Conservation (phyloP, 2,329 filamentous ascomycete species). For the Rosellinia necatrix region DNA sequence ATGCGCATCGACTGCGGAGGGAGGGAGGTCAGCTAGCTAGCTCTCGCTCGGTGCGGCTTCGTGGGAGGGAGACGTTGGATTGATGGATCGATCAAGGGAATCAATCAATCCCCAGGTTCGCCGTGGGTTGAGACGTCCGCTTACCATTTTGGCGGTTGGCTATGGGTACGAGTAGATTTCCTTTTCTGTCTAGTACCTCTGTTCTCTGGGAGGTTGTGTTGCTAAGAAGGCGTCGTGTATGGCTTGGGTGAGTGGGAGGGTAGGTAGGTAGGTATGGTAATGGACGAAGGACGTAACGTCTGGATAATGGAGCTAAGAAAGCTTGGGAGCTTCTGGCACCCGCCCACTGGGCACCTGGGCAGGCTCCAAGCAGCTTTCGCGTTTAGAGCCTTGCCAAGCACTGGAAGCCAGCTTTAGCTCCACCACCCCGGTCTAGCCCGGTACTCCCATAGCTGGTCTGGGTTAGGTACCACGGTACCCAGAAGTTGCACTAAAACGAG, state of each 20-base stretch:
- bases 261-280: no score
- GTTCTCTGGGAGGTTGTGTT: background rate
- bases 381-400: constrained; percentile 38
- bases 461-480: background rate
- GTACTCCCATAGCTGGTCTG: no score
- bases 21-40: constrained; percentile 28
- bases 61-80: background rate
- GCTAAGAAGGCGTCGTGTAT: background rate
- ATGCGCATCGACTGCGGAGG: constrained; percentile 81
- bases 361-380: constrained; percentile 40
- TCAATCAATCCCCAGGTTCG: background rate
- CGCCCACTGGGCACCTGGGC: constrained; percentile 8
- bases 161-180: constrained; percentile 1
- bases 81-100: constrained; percentile 9
- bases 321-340: constrained; percentile 17
- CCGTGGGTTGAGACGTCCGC: constrained; percentile 26
- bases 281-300: no score
- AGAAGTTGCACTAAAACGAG: no score
- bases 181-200: background rate
- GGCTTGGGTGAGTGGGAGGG: background rate
- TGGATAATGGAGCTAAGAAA: no score
- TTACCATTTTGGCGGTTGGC: constrained; percentile 55
- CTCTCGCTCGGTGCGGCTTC: constrained; percentile 24
- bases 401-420: background rate
- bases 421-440: no score